phyloP scores from a whole-genome alignment of 106 monocot genomes.

The Ottelia alismoides region DNA sequence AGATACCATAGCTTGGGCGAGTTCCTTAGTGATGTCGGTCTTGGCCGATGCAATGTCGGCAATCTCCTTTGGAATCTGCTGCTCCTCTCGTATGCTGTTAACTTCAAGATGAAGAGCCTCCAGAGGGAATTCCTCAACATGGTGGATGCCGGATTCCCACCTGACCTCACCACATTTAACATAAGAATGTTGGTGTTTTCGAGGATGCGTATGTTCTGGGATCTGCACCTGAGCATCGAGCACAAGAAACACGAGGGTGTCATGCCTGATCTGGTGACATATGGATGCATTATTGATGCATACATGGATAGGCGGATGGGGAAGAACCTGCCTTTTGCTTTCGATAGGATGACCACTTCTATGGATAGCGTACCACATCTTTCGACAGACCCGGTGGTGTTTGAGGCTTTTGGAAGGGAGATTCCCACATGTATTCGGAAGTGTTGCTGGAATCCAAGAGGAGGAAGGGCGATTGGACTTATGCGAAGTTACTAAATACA shows the following conservation, averaged over 20 bases:
- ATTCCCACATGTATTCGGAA: conserved; percentile 74
- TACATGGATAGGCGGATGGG: conserved; percentile 72
- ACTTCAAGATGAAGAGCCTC: conserved; percentile 96
- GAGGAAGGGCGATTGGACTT: conserved; percentile 40
- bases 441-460: conserved; percentile 34
- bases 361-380: conserved; percentile 23
- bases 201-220: conserved; percentile 93
- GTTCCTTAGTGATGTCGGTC: conserved; percentile 68
- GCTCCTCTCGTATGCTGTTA: conserved; percentile 77
- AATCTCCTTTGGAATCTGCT: conserved; percentile 89
- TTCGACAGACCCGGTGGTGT: conserved; percentile 68
- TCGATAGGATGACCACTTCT: conserved; percentile 41
- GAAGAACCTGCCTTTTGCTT: conserved; percentile 53
- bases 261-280: conserved; percentile 75
- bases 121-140: conserved; percentile 81
- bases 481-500: conserved; percentile 40
- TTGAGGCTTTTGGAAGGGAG: conserved; percentile 91
- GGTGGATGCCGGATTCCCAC: conserved; percentile 65
- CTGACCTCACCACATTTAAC: conserved; percentile 85
- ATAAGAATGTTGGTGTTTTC: conserved; percentile 69
- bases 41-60: conserved; percentile 51
- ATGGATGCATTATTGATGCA: conserved; percentile 79
- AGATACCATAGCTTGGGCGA: conserved; percentile 69
- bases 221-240: conserved; percentile 81
- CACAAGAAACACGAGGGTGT: conserved; percentile 58